Evolutionary conservation across 1,284 basidiomycete genomes (phyloP).

Genomic region (Heliocybe sulcata): DNA sequence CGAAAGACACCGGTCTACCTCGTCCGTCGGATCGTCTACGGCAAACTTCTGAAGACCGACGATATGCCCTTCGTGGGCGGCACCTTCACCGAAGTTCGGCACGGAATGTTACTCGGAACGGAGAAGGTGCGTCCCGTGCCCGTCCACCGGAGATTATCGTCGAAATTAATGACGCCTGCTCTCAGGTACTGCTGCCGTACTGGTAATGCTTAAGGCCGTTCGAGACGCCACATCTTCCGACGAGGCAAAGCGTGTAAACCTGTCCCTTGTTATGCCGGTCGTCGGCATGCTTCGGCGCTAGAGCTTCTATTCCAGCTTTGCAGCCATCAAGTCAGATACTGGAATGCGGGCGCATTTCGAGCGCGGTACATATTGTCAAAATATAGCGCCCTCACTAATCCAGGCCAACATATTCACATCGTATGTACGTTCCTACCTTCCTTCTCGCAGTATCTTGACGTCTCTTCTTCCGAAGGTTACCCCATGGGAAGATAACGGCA

Average conservation of each 20-base stretch:
- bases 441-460: neutral
- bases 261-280: neutral
- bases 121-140: neutral
- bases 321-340: conserved; percentile 38
- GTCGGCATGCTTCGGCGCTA: neutral
- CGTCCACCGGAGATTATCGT: neutral
- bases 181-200: neutral
- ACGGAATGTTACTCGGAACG: neutral
- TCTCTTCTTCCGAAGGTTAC: conserved; percentile 34
- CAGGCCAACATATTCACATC: conserved; percentile 40
- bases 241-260: conserved; percentile 28
- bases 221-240: conserved; percentile 34
- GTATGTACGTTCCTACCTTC: conserved; percentile 17
- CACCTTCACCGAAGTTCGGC: neutral
- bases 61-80: neutral
- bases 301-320: neutral
- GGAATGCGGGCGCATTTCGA: conserved; percentile 41
- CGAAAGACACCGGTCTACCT: neutral
- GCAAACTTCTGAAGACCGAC: neutral
- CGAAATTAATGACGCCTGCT: neutral
- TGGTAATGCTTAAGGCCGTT: conserved; percentile 51
- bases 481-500: conserved; percentile 50
- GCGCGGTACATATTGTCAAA: conserved; percentile 43
- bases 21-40: neutral
- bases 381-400: conserved; percentile 45